These are phyloP conservation scores for Annona cherimola DNA, from an alignment of 164 flowering plant species.

Conservation along the genomic window DNA sequence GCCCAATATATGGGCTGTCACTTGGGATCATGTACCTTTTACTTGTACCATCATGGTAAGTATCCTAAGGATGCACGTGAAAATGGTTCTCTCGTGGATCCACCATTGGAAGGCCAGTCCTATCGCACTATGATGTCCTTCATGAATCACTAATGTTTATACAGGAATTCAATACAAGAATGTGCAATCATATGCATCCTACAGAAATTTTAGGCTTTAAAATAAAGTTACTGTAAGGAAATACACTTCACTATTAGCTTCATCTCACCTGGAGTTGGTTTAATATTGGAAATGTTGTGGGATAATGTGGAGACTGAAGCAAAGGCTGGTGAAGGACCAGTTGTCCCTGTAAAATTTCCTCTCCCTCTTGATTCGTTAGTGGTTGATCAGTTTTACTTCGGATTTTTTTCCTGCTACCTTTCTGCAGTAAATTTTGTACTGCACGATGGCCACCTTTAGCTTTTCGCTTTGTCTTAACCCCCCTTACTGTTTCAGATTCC, in stretches of 20 bases:
- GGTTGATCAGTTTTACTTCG: not conserved
- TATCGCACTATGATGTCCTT: not conserved
- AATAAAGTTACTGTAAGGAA: no score
- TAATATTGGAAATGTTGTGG: not conserved
- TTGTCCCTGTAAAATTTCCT: not conserved
- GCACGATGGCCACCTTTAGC: not conserved
- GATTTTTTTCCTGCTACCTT: not conserved
- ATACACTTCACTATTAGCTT: not conserved
- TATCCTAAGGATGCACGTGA: no score
- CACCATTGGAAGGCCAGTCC: no score
- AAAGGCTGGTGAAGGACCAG: not conserved
- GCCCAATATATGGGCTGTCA: no score
- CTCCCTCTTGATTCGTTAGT: not conserved
- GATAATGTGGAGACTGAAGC: not conserved
- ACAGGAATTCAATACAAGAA: no score
- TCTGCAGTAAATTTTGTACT: no score
- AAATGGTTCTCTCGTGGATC: no score
- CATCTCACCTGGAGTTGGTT: not conserved
- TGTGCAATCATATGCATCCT: not conserved
- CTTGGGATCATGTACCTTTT: no score
- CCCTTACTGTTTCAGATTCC: not conserved
- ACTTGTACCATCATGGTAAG: no score
- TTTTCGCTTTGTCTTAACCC: not conserved
- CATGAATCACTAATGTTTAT: not conserved
- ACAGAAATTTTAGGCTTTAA: not conserved